Base-by-base conservation (phyloP, 2,329 filamentous ascomycete species). In the Colletotrichum sp. region DNA sequence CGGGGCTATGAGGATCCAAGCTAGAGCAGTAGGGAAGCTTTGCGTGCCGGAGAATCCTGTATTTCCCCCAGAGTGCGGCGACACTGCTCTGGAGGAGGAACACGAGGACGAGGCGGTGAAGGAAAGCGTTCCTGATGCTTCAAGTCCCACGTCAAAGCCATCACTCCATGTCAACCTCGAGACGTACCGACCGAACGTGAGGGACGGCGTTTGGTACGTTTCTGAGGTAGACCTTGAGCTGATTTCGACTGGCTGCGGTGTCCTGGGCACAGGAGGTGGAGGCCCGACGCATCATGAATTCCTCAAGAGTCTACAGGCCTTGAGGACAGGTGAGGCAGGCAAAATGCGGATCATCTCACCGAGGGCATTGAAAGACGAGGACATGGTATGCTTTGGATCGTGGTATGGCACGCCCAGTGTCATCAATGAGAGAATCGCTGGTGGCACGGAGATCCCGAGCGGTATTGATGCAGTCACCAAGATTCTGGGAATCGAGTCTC, bases 341-440 rank as follows among this genome's bases (percentile, higher is more conserved):
- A 76, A 58, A 3, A 79, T 80, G 66, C 76, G 83, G 64, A 82
- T 89, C 2, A 81, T 89, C 3, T 81, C 84, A 0, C 83, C 85
- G 0, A 81, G 81, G 7, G 78, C 80, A 0, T 77, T 88, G 0
- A 79, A 81, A 6, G 86, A 88, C 34, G 79, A 83, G 13, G 86
- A 84, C 10, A 78, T 82, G 2, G 82, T 86, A 6, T 85, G 85
- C 56, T 85, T 87, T 52, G 86, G 86, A 0, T 86, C 85, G 1
- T 87, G 86, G 82, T 88, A 88, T 58, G 87, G 87, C 5, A 85
- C 84, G 38, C 85, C 85, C 0, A 86, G 83, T 24, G 85, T 80
- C 80, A 2, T 78, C 18, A 73, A 79, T 13, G 79, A 80, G 56
- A 75, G 78, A 1, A 68, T 76, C 6, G 85, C 85, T 6, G 77